Evolutionary conservation across 73 alveolate genomes (phyloP), one percentile per base, ranked within the genome.

Genomic region (Chromera velia): DNA sequence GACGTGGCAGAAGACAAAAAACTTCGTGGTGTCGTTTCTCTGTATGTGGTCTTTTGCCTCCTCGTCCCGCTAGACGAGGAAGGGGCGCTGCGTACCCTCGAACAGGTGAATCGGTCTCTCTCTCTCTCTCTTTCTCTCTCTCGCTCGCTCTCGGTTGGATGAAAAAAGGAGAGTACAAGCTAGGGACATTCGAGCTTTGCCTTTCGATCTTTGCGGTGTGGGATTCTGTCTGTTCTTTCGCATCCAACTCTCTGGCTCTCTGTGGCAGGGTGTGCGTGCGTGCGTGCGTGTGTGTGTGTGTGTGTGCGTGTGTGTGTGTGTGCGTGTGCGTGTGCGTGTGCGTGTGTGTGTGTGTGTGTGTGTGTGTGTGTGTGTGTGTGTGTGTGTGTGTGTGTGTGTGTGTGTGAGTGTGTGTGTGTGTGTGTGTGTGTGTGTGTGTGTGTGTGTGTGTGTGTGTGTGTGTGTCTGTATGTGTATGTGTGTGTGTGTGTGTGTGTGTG

Each of bases 341-440:
- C 22, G 73, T 29, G 73, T 22, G 73, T 27, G 73, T 65, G 73
- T 22, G 73, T 27, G 73, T 65, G 73, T 22, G 73, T 27, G 73
- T 65, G 73, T 22, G 73, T 27, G 73, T 65, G 73, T 22, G 73
- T 65, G 73, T 65, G 73, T 34, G 73, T 65, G 73, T 65, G 73
- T 34, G 73, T 65, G 73, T 65, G 73, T 34, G 40, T 65, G 73
- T 65, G 73, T 34, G 73, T 65, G 73, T 65, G 73, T 34, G 73
- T 65, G 73, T 65, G 73, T 34, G 73, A 27, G 73, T 65, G 73
- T 34, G 73, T 65, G 73, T 65, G 73, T 34, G 73, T 65, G 73
- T 65, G 73, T 28, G 73, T 65, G 73, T 65, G 73, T 28, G 73
- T 65, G 73, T 65, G 73, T 34, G 73, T 29, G 73, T 26, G 73